Conservation (phyloP, 169 alveolate genomes). For the Babesia sp. region DNA sequence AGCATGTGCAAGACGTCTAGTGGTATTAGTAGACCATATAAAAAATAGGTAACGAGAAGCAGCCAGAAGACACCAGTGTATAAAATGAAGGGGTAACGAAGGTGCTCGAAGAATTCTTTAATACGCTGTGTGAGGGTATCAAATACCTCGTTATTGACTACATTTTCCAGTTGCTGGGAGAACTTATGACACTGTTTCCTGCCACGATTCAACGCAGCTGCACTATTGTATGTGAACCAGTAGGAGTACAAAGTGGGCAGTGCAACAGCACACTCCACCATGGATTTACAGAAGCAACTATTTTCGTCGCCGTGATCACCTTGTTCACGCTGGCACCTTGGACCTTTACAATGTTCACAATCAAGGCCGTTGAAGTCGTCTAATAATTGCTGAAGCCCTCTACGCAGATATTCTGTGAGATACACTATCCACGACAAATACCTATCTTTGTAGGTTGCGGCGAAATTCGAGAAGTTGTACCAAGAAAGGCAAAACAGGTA, state of each 20-base stretch:
- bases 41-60: neutral
- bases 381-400: neutral
- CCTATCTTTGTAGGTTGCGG: neutral
- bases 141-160: neutral
- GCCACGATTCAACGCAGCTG: neutral
- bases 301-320: too few relatives aligned
- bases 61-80: neutral
- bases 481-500: neutral
- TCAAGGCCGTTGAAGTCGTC: neutral
- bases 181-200: neutral
- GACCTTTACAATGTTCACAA: neutral
- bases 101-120: neutral
- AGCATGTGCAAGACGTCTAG: slow-evolving; percentile 1
- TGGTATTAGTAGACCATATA: neutral
- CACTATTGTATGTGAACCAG: neutral
- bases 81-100: neutral
- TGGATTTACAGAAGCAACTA: too few relatives aligned
- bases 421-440: neutral
- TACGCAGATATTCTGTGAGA: neutral
- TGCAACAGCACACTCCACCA: slow-evolving; percentile 6
- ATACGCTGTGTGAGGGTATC: neutral
- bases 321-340: too few relatives aligned
- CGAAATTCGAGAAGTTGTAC: neutral
- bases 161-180: neutral
- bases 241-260: neutral